These are phyloP conservation scores for Hypomyces perniciosus DNA, from an alignment of 2,329 filamentous ascomycete genomes.

Conservation along the genomic window DNA sequence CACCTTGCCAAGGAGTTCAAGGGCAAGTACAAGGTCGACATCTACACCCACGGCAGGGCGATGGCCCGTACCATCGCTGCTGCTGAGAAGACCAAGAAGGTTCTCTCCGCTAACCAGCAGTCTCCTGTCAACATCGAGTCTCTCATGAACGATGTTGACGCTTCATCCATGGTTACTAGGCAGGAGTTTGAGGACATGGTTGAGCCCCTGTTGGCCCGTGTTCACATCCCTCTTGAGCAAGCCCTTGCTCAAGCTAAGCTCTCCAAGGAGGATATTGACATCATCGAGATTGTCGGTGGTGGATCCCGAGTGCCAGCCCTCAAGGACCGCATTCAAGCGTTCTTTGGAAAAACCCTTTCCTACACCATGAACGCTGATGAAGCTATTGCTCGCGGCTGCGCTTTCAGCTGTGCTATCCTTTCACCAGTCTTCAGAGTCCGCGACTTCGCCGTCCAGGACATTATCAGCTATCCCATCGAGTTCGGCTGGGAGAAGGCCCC, in stretches of 20 bases:
- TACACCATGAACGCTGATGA: constrained; percentile 99
- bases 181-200: constrained; percentile 91
- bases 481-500: constrained; percentile 98
- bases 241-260: constrained; percentile 92
- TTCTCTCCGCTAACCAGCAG: constrained; percentile 88
- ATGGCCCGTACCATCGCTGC: constrained; percentile 79
- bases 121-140: constrained; percentile 96
- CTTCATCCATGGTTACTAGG: constrained; percentile 80
- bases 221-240: constrained; percentile 73
- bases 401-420: constrained; percentile 95
- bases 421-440: constrained; percentile 97
- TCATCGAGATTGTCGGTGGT: constrained; percentile 88
- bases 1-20: constrained; percentile 96
- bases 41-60: constrained; percentile 84
- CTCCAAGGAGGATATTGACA: constrained; percentile 84
- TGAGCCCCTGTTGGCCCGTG: constrained; percentile 71
- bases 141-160: constrained; percentile 96
- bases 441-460: constrained; percentile 95
- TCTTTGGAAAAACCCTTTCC: constrained; percentile 88
- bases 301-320: constrained; percentile 89
- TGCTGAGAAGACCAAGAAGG: constrained; percentile 97
- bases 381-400: constrained; percentile 89
- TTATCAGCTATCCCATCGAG: constrained; percentile 96
- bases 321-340: constrained; percentile 82
- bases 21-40: constrained; percentile 96